Evolutionary conservation across 306 rosid genomes (phyloP).

Genomic region (Canavalia ensiformis): DNA sequence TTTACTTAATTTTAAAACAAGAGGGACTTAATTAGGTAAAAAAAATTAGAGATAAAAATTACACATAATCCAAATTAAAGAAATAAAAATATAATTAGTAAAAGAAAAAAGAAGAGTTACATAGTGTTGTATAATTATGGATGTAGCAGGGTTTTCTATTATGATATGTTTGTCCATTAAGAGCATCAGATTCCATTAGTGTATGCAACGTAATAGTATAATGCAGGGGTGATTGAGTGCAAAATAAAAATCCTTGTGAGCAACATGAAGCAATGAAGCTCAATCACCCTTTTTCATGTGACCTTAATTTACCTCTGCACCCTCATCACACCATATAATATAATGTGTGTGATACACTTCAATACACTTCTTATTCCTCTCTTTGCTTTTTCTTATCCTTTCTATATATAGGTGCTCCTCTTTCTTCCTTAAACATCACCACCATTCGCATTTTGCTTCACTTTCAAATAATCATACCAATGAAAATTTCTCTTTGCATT

Average conservation of each 20-base stretch:
- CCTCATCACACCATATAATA: constrained; percentile 3
- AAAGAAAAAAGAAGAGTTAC: neutral
- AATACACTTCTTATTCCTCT: constrained; percentile 2
- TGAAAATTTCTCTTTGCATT: constrained; percentile 34
- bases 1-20: too few relatives aligned
- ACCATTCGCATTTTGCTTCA: neutral
- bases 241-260: constrained; percentile 49
- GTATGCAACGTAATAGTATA: constrained; percentile 5
- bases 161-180: neutral
- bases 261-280: constrained; percentile 33
- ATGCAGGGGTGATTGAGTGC: constrained; percentile 29
- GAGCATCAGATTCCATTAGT: neutral
- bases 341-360: constrained; percentile 48
- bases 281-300: constrained; percentile 44
- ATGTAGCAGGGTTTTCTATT: neutral
- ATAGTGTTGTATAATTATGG: neutral
- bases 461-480: neutral
- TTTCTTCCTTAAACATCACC: neutral
- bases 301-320: constrained; percentile 18
- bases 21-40: too few relatives aligned
- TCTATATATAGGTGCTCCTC: constrained; percentile 15
- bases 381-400: neutral
- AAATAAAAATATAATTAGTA: neutral
- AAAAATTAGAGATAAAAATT: neutral
- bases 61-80: neutral